Percentiles rank a stretch among this genome's conserved stretches.
Conservation (phyloP, 139 green algal genomes). For the Medakamo hakoo region DNA sequence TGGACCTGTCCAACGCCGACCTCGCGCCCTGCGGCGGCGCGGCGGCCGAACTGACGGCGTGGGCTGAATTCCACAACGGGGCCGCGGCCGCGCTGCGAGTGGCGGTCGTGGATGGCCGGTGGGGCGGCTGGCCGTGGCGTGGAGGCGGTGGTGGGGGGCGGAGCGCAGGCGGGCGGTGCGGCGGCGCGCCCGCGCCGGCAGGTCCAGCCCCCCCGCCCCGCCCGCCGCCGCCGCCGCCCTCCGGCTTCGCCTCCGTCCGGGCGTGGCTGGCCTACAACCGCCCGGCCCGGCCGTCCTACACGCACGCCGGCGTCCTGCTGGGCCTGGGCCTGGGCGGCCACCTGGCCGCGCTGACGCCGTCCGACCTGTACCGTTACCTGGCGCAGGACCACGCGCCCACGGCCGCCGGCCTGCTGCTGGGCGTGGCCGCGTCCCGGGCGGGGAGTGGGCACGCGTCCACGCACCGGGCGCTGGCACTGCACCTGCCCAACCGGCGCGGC, state of each 20-base stretch:
- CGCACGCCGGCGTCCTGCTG: constrained; percentile 75
- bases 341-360: constrained; percentile 22
- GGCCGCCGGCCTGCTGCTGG: constrained; percentile 71
- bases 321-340: constrained; percentile 70
- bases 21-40: constrained; percentile 36
- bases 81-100: constrained; percentile 58
- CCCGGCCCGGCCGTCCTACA: constrained; percentile 52
- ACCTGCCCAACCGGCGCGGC: constrained; percentile 54
- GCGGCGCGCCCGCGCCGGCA: too few species aligned
- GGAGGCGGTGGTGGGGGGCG: too few species aligned
- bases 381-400: constrained; percentile 60
- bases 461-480: constrained; percentile 79
- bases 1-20: constrained; percentile 44
- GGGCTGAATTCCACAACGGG: constrained; percentile 97
- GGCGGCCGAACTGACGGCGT: constrained; percentile 52
- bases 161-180: too few species aligned
- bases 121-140: too few species aligned
- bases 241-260: constrained; percentile 32
- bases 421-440: constrained; percentile 32
- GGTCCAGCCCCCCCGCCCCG: not conserved
- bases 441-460: constrained; percentile 51
- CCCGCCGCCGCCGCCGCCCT: constrained; percentile 10
- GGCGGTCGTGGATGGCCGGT: too few species aligned
- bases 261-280: constrained; percentile 70
- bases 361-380: constrained; percentile 50